A percentile compares a stretch with the other conserved stretches of the same genome.
Evolutionary conservation across 2,329 filamentous ascomycete genomes (phyloP).

Genomic region (Aspergillus sp.): DNA sequence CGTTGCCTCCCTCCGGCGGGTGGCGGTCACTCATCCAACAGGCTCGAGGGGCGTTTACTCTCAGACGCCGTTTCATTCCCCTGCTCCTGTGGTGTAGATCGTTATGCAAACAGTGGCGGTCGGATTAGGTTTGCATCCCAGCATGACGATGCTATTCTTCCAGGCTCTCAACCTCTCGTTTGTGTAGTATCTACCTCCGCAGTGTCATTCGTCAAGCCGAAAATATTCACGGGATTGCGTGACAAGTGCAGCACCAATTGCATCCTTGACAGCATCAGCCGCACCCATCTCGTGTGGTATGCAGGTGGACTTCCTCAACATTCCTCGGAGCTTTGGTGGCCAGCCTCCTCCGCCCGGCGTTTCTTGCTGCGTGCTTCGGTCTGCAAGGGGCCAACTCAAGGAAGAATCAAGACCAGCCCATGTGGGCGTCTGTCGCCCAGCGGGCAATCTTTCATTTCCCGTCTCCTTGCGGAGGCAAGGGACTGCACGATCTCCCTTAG

Average conservation of each 20-base stretch:
- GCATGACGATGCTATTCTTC: neutral
- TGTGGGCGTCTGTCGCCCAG: conserved; percentile 5
- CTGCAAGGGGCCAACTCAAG: conserved; percentile 8
- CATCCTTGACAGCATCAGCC: neutral
- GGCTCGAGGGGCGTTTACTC: neutral
- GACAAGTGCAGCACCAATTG: neutral
- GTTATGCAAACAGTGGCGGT: conserved; percentile 10
- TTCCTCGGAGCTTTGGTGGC: conserved; percentile 11
- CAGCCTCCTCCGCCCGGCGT: neutral
- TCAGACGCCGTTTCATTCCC: conserved; percentile 16
- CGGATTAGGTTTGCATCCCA: conserved; percentile 9
- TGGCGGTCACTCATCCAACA: neutral
- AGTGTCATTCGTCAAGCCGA: neutral
- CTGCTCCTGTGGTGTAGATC: conserved; percentile 11
- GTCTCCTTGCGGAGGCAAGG: conserved; percentile 11
- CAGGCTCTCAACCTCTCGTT: neutral
- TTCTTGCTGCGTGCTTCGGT: conserved; percentile 5
- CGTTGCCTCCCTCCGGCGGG: neutral
- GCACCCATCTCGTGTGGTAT: conserved; percentile 13
- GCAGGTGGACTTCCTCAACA: conserved; percentile 10
- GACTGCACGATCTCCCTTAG: neutral
- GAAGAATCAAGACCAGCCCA: conserved; percentile 1
- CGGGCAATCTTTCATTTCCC: neutral
- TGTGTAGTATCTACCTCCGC: neutral
- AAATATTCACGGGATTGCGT: neutral